Evolutionary conservation across 2,329 filamentous ascomycete genomes (phyloP).

Genomic region (Beauveria scarabaeidicola): DNA sequence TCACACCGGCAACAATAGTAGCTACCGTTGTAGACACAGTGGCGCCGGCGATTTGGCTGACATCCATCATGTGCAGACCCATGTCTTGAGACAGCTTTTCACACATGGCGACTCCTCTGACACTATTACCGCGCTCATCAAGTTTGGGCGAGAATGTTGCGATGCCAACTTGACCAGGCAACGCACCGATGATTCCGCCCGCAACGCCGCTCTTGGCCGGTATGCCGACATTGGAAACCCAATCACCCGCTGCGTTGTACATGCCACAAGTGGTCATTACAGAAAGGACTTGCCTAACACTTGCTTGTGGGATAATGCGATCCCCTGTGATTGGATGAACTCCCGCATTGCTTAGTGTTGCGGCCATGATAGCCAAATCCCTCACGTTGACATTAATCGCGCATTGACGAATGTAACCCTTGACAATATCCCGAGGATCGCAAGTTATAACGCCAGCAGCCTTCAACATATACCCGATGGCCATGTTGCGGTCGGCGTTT

Average conservation of each 20-base stretch:
- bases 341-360: slow-evolving; percentile 29
- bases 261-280: slow-evolving; percentile 35
- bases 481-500: slow-evolving; percentile 27
- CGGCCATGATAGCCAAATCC: slow-evolving; percentile 32
- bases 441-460: slow-evolving; percentile 29
- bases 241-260: slow-evolving; percentile 32
- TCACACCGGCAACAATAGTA: slow-evolving; percentile 21
- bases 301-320: slow-evolving; percentile 26
- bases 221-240: slow-evolving; percentile 30
- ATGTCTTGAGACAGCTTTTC: slow-evolving; percentile 24
- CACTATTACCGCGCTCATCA: slow-evolving; percentile 25
- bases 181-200: slow-evolving; percentile 25
- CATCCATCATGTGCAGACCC: slow-evolving; percentile 29
- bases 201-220: slow-evolving; percentile 30
- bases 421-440: slow-evolving; percentile 26
- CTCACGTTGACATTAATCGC: slow-evolving; percentile 33
- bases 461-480: slow-evolving; percentile 32
- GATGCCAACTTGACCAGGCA: slow-evolving; percentile 25
- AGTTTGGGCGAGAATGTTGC: slow-evolving; percentile 25
- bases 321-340: slow-evolving; percentile 26
- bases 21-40: slow-evolving; percentile 22
- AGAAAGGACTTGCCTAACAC: slow-evolving; percentile 30
- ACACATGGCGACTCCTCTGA: slow-evolving; percentile 24
- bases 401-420: slow-evolving; percentile 32
- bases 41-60: slow-evolving; percentile 23